These are phyloP conservation scores for Inosperma sp. DNA, from an alignment of 768 basidiomycete genomes.

Conservation along the genomic window DNA sequence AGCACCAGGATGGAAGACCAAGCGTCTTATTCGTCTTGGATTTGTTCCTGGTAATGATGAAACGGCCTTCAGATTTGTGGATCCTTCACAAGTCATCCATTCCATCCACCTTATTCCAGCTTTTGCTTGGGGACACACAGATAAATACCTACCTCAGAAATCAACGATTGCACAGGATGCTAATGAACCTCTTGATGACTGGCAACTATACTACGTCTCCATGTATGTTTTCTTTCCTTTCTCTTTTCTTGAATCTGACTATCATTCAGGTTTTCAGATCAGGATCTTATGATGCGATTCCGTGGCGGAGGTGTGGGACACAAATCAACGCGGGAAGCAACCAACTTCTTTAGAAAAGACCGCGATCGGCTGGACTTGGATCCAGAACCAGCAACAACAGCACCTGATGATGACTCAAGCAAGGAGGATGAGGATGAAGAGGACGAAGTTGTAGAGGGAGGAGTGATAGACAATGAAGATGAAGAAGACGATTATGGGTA, in stretches of 20 bases:
- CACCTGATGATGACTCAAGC: too few relatives aligned
- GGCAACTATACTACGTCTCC: constrained; percentile 29
- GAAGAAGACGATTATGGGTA: too few relatives aligned
- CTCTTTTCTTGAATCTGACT: constrained; percentile 22
- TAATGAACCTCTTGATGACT: constrained; percentile 9
- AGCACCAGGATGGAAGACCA: constrained; percentile 25
- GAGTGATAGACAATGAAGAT: neutral
- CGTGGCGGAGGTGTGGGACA: constrained; percentile 29
- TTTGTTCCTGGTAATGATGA: constrained; percentile 30
- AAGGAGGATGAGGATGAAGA: too few relatives aligned
- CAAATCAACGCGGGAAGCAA: neutral
- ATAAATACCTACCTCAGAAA: constrained; percentile 8
- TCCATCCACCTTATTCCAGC: constrained; percentile 37
- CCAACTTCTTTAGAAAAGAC: neutral
- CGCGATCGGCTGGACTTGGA: neutral
- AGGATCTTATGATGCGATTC: too few relatives aligned
- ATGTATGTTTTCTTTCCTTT: constrained; percentile 22
- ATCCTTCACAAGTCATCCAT: constrained; percentile 37
- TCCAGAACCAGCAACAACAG: too few relatives aligned
- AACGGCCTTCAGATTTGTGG: constrained; percentile 40
- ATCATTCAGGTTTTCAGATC: constrained; percentile 31
- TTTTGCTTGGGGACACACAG: constrained; percentile 22
- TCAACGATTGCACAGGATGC: constrained; percentile 13
- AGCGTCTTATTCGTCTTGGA: constrained; percentile 30
- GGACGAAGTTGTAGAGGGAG: too few relatives aligned